Evolutionary conservation across 2,329 filamentous ascomycete genomes (phyloP).

Genomic region (Fusarium penzigii): DNA sequence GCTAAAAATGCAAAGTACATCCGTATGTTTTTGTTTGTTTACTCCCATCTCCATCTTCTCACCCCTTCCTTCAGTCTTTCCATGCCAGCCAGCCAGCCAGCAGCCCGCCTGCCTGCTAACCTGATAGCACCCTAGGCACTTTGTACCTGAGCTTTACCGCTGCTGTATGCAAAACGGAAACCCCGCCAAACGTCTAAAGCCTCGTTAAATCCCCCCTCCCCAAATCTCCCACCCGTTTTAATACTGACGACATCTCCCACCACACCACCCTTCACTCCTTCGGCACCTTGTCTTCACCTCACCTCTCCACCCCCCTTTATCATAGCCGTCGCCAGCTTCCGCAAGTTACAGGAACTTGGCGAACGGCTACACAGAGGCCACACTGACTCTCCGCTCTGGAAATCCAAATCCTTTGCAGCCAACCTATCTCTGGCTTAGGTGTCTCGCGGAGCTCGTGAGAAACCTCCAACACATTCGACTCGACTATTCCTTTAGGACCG

Average conservation of each 20-base stretch:
- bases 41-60: not conserved
- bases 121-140: not conserved
- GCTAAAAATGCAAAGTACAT: not conserved
- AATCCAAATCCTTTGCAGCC: not conserved
- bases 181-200: slow-evolving; percentile 29
- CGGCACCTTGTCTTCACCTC: slow-evolving; percentile 18
- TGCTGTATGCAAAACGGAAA: slow-evolving; percentile 29
- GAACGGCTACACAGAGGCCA: not conserved
- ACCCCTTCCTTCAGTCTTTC: not conserved
- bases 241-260: slow-evolving; percentile 41
- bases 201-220: slow-evolving; percentile 14
- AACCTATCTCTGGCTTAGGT: not conserved
- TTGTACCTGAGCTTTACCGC: slow-evolving; percentile 22
- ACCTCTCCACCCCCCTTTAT: slow-evolving; percentile 13
- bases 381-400: not conserved
- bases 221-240: slow-evolving; percentile 9
- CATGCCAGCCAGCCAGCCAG: not conserved
- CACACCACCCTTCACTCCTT: slow-evolving; percentile 26
- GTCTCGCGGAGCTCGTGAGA: not conserved
- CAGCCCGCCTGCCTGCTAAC: not conserved
- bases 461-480: not conserved
- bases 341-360: not conserved
- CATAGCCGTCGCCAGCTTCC: slow-evolving; percentile 1
- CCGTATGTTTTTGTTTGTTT: not conserved
- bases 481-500: slow-evolving; percentile 12